phyloP scores from a whole-genome alignment of 2,329 filamentous ascomycete species.

The Arthrobotrys sphaeroides region DNA sequence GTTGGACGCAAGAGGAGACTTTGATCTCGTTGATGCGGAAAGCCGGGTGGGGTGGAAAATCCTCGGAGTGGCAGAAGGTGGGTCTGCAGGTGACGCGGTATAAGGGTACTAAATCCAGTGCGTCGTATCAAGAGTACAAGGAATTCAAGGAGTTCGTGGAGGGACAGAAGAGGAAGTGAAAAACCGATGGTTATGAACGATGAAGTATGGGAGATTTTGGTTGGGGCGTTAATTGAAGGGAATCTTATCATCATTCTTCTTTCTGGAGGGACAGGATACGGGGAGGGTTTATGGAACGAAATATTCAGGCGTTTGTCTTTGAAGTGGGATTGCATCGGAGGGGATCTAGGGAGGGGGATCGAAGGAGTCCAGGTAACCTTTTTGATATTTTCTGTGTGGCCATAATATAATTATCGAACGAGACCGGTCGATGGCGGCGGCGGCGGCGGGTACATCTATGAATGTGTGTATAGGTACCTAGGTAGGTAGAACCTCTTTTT shows the following conservation, averaged over 20 bases:
- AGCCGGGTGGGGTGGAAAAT: conserved; percentile 82
- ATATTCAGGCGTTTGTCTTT: not conserved
- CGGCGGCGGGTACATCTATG: not conserved
- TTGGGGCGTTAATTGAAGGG: not conserved
- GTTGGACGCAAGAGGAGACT: conserved; percentile 93
- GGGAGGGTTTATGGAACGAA: not conserved
- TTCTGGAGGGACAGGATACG: not conserved
- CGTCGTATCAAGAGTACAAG: conserved; percentile 78
- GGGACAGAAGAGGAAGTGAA: conserved; percentile 56
- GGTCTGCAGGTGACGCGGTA: conserved; percentile 83
- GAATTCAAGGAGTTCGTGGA: conserved; percentile 79
- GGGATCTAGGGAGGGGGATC: not conserved
- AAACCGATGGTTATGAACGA: too few relatives aligned
- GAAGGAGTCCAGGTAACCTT: conserved; percentile 5
- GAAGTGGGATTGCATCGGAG: not conserved
- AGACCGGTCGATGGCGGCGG: not conserved
- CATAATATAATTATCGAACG: not conserved
- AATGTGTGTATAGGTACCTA: conserved; percentile 4
- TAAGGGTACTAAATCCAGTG: conserved; percentile 79
- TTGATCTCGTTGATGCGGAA: conserved; percentile 90
- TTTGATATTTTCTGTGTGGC: not conserved
- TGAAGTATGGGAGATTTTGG: not conserved
- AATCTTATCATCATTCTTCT: too few relatives aligned
- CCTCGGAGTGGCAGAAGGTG: conserved; percentile 77
- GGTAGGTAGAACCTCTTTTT: conserved; percentile 25